phyloP scores from a whole-genome alignment of 495 filamentous ascomycete species.

The Tuber aestivum region DNA sequence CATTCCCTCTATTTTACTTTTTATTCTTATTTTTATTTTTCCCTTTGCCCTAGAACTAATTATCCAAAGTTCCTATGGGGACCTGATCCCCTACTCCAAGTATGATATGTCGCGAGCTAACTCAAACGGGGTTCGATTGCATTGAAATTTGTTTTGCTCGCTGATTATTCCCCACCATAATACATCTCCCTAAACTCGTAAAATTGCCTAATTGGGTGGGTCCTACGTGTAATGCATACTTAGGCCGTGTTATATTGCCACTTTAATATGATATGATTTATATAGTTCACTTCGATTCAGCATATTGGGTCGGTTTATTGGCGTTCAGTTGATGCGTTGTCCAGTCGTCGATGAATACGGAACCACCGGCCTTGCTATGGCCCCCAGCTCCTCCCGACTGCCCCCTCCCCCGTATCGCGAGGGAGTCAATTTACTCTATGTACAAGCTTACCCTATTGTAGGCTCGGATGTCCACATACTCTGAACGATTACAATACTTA shows the following conservation, averaged over 20 bases:
- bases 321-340: conserved; percentile 1
- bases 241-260: neutral
- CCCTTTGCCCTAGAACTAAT: conserved; percentile 1
- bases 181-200: neutral
- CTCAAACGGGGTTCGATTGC: neutral
- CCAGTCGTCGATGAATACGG: conserved; percentile 1
- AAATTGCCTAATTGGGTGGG: conserved; percentile 2
- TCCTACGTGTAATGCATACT: conserved; percentile 6
- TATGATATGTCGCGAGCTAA: neutral
- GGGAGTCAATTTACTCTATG: neutral
- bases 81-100: neutral
- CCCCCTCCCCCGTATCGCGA: neutral
- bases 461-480: neutral
- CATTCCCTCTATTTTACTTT: neutral
- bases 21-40: neutral
- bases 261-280: conserved; percentile 5
- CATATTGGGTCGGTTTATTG: neutral
- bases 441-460: neutral
- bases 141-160: conserved; percentile 3
- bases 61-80: neutral
- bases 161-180: neutral
- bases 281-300: neutral
- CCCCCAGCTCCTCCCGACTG: neutral
- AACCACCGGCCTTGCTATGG: neutral
- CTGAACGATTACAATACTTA: neutral